Base-by-base conservation (phyloP, 1,284 basidiomycete genomes). In the Malassezia globosa region DNA sequence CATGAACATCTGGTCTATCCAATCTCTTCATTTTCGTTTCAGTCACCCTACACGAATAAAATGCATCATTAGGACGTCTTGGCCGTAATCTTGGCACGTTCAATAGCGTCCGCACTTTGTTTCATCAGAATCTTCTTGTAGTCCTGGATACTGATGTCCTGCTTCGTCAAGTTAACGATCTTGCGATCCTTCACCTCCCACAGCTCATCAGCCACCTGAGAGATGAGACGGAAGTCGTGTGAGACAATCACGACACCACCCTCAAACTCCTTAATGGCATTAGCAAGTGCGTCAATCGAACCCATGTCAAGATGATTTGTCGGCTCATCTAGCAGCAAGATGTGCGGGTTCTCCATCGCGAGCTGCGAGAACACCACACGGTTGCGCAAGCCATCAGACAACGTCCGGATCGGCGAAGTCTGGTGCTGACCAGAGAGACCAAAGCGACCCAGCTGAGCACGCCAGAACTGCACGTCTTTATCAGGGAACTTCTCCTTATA, bases 171-270 rank as follows among this genome's bases (percentile, higher is more conserved):
- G 76, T 96, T 95, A 73, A 81, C 80, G 72, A 97, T 90, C 73
- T 86, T 87, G 74, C 84, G 83, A 73, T 89, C 80, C 73, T 88
- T 88, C 53, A 97, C 92, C 75, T 97, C 92, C 92, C 92, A 97
- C 10, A 97, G 81, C 73, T 96, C 90, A 72, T 96, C 84, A 81
- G 65, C 43, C 39, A 61, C 60, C 56, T 66, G 63, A 36, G 54
- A 59, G 42, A 64, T 61, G 22, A 66, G 54, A n/a, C 63, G 50
- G 49, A 72, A 66, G 55, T 66, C 64, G 59, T 63, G 60, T 51
- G 58, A 69, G 7, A 69, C 67, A 39, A 69, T 65, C 21, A 71
- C 92, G 42, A 96, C 94, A 72, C 92, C 92, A 55, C 94, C 92
- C 69, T 87, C 84, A 72, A 89, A 97, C 71, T 86, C 86, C 75